Conservation (phyloP, 805 yeast genomes). For the Kuraishia hungarica region DNA sequence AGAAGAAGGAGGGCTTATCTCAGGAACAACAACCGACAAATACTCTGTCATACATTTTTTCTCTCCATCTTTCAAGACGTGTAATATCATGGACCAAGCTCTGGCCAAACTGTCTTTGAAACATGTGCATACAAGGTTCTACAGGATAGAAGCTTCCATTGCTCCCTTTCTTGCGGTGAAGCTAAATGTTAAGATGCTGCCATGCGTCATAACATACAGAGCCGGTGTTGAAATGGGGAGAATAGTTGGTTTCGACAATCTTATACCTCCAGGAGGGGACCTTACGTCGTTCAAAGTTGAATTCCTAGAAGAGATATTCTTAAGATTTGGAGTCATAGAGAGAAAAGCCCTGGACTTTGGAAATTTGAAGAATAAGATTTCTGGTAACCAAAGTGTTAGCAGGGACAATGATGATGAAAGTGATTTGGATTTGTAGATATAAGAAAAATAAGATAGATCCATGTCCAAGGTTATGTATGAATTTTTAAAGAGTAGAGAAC, state of each 20-base stretch:
- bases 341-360: conserved; percentile 24
- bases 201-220: conserved; percentile 56
- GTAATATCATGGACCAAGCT: conserved; percentile 47
- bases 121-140: conserved; percentile 47
- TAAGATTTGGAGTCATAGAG: conserved; percentile 22
- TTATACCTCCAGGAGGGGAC: conserved; percentile 25
- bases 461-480: neutral
- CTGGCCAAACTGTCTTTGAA: conserved; percentile 39
- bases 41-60: conserved; percentile 53
- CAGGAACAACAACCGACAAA: conserved; percentile 32
- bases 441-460: neutral
- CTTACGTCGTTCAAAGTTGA: conserved; percentile 37
- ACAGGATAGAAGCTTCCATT: conserved; percentile 47
- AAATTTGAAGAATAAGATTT: conserved; percentile 10
- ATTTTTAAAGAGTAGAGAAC: no score
- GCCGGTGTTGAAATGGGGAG: conserved; percentile 52
- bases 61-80: conserved; percentile 51
- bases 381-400: neutral
- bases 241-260: conserved; percentile 60
- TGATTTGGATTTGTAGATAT: conserved; percentile 23
- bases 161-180: conserved; percentile 69
- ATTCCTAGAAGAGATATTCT: conserved; percentile 37
- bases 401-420: conserved; percentile 24
- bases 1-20: conserved; percentile 52
- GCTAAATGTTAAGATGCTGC: conserved; percentile 57